Conservation (phyloP, 495 filamentous ascomycete genomes). For the Tuber microsphaerosporum region DNA sequence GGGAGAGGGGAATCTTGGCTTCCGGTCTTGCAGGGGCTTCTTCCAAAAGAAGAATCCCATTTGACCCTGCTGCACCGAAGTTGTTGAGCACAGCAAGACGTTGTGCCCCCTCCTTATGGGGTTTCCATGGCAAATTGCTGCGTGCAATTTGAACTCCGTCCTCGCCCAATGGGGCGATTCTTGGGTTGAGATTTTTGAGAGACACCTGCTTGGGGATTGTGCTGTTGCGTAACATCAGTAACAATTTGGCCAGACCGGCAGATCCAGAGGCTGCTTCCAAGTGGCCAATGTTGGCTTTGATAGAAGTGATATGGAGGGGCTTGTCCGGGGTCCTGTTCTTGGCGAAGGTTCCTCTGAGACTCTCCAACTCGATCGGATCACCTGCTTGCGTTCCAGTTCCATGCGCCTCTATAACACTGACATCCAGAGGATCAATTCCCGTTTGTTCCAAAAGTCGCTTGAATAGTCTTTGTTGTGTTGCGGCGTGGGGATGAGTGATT, state of each 20-base stretch:
- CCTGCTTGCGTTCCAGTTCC: constrained; percentile 83
- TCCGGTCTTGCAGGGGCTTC: constrained; percentile 47
- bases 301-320: constrained; percentile 71
- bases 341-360: constrained; percentile 74
- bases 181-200: constrained; percentile 28
- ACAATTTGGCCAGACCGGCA: constrained; percentile 71
- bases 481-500: constrained; percentile 75
- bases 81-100: constrained; percentile 63
- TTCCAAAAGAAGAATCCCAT: constrained; percentile 58
- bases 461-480: constrained; percentile 65
- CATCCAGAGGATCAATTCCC: constrained; percentile 62
- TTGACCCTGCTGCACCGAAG: constrained; percentile 63
- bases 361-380: constrained; percentile 71
- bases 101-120: constrained; percentile 15
- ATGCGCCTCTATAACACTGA: constrained; percentile 83
- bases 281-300: constrained; percentile 86
- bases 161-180: constrained; percentile 23
- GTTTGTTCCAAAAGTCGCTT: constrained; percentile 60
- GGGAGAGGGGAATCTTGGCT: constrained; percentile 45
- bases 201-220: constrained; percentile 56
- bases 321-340: constrained; percentile 58
- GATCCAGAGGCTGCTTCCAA: constrained; percentile 83
- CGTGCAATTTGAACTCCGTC: constrained; percentile 31
- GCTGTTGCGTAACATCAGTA: constrained; percentile 81
- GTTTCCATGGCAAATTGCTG: constrained; percentile 22